Percentiles rank a stretch among this genome's conserved stretches.
These are phyloP conservation scores for Sarocladiaceae sp. DNA, from an alignment of 2,329 filamentous ascomycete species.

Conservation along the genomic window DNA sequence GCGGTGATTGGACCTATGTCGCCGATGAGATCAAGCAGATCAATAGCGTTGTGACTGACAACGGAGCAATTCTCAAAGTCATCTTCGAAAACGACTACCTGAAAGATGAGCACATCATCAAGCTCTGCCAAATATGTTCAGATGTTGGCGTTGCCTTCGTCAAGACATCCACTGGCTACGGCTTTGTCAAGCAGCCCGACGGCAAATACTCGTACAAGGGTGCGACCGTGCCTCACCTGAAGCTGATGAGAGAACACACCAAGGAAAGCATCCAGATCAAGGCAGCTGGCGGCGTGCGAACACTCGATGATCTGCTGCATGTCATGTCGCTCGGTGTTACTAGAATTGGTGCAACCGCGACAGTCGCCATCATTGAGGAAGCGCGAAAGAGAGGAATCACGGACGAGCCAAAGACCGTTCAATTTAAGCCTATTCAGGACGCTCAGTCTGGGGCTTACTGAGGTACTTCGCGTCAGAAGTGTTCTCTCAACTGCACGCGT, in stretches of 20 bases:
- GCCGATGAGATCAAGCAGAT: conserved; percentile 44
- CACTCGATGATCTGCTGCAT: conserved; percentile 50
- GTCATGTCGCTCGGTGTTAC: conserved; percentile 51
- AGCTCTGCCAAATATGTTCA: conserved; percentile 52
- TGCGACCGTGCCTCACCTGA: conserved; percentile 45
- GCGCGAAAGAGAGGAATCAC: no score
- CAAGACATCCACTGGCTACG: conserved; percentile 59
- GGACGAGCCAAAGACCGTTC: no score
- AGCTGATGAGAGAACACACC: conserved; percentile 47
- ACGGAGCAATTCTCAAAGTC: conserved; percentile 49
- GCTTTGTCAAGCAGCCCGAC: conserved; percentile 50
- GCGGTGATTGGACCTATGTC: conserved; percentile 55
- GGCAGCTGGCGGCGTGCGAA: conserved; percentile 53
- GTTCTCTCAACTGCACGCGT: no score
- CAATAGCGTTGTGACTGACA: conserved; percentile 40
- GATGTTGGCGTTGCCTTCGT: conserved; percentile 48
- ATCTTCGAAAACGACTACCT: conserved; percentile 62
- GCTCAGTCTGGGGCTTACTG: no score
- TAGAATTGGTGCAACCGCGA: conserved; percentile 53
- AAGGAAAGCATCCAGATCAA: conserved; percentile 47
- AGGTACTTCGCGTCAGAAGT: no score
- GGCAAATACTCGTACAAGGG: conserved; percentile 50
- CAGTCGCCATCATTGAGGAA: conserved; percentile 49
- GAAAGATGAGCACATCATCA: conserved; percentile 41
- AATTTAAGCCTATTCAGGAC: no score